Evolutionary conservation across 768 basidiomycete species (phyloP), one percentile per base, ranked within the genome.

Genomic region (Termitomyces sp.): DNA sequence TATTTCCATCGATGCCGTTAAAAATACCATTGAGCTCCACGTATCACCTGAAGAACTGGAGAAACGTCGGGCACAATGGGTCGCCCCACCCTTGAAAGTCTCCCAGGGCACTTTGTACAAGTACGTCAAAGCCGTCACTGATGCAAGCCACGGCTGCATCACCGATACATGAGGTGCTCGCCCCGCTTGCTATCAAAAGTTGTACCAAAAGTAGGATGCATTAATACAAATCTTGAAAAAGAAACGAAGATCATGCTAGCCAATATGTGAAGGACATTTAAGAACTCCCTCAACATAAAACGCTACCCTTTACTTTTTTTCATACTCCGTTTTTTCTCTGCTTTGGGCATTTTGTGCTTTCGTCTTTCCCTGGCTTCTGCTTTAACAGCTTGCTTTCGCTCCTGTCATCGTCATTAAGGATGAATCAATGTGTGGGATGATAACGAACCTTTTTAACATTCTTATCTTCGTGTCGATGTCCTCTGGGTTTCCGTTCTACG

Each of bases 271-370:
- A 13, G 2, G 2, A 2, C 18, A 28, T 53, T 39, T 40, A 46
- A 46, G 9, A 5, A 13, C 45, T 20, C 24, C 3, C 33, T 9
- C 13, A 9, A 20, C 18, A 38, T n/a, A 40, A 4, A 12, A n/a
- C 6, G n/a, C 48, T 59, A 68, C 57, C 62, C 60, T 64, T 71
- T 77, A 52, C 73, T 76, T 68, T 80, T 82, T 67, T 93, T 97
- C 67, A 98, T 82, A 64, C 84, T 84, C 45, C 86, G 83, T 78
- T 93, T 93, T 80, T 98, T 98, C 75, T 96, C 94, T 45, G 90
- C 87, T 71, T 98, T 98, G 50, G 96, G 92, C 81, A 98, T 94
- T 78, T 98, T 98, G 67, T 84, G 81, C 74, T 94, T 93, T 63
- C 96, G 82, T 73, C 84, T 91, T 77, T 97, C 95, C 68, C 88